Percentiles rank a stretch among this genome's conserved stretches.
Conservation (phyloP, 495 filamentous ascomycete genomes). For the Aspergillus haitiensis region DNA sequence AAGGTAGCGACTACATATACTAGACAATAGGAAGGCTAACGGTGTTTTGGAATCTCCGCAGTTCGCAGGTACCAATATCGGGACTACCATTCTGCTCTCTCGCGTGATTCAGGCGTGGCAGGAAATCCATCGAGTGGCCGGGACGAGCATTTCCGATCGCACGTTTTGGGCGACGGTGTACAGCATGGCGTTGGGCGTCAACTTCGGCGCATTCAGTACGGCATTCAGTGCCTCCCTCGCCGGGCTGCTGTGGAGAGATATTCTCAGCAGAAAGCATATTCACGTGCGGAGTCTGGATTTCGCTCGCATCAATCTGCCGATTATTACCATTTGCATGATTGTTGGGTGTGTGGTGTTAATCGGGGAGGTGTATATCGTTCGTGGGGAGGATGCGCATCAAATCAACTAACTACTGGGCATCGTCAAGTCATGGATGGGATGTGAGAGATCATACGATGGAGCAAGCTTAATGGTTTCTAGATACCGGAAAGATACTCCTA, state of each 20-base stretch:
- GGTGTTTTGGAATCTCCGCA: background rate
- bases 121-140: conserved; percentile 5
- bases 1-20: too few species aligned
- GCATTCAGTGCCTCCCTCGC: conserved; percentile 15
- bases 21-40: conserved; percentile 7
- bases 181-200: conserved; percentile 16
- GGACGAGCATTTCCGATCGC: conserved; percentile 8
- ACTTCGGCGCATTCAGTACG: conserved; percentile 18
- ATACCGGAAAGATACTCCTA: too few species aligned
- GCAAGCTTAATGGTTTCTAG: too few species aligned
- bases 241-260: conserved; percentile 15
- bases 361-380: conserved; percentile 17
- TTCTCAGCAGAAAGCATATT: conserved; percentile 13
- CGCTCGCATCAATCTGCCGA: conserved; percentile 12
- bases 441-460: too few species aligned
- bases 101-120: conserved; percentile 16
- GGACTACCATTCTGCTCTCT: conserved; percentile 18
- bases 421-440: too few species aligned
- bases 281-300: conserved; percentile 13
- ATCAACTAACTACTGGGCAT: too few species aligned
- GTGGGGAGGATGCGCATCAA: too few species aligned
- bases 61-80: conserved; percentile 20
- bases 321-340: conserved; percentile 12
- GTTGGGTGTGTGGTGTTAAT: conserved; percentile 13
- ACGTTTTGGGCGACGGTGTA: conserved; percentile 19